Conservation (phyloP, 2,329 filamentous ascomycete genomes). For the Apiospora phragmitis region DNA sequence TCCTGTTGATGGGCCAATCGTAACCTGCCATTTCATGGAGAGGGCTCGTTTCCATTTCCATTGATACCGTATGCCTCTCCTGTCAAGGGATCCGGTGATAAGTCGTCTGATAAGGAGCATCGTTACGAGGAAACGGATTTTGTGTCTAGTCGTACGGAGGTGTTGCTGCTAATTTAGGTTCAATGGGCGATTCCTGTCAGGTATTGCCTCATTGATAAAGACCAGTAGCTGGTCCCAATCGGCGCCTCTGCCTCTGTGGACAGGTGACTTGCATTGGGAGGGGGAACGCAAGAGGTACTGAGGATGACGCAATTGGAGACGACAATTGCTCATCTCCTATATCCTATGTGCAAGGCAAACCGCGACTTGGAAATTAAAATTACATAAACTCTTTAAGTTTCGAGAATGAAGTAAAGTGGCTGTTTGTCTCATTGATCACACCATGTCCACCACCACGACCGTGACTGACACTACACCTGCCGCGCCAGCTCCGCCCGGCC, state of each 20-base stretch:
- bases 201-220: neutral
- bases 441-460: constrained; percentile 19
- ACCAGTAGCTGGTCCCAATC: neutral
- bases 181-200: neutral
- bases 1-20: constrained; percentile 19
- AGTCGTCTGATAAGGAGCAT: neutral
- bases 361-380: neutral
- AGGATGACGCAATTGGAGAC: constrained; percentile 27
- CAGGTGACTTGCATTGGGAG: neutral
- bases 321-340: constrained; percentile 12
- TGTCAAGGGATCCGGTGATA: neutral
- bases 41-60: neutral
- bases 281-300: constrained; percentile 21
- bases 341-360: neutral
- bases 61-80: neutral
- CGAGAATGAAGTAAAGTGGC: neutral
- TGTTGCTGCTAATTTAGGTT: neutral
- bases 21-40: neutral
- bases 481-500: constrained; percentile 38
- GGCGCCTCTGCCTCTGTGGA: neutral
- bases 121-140: neutral
- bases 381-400: too few relatives aligned
- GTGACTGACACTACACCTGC: constrained; percentile 21
- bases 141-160: neutral
- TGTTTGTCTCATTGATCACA: constrained; percentile 11